Evolutionary conservation across 2,329 filamentous ascomycete genomes (phyloP).

Genomic region (Colletotrichum falcatum): DNA sequence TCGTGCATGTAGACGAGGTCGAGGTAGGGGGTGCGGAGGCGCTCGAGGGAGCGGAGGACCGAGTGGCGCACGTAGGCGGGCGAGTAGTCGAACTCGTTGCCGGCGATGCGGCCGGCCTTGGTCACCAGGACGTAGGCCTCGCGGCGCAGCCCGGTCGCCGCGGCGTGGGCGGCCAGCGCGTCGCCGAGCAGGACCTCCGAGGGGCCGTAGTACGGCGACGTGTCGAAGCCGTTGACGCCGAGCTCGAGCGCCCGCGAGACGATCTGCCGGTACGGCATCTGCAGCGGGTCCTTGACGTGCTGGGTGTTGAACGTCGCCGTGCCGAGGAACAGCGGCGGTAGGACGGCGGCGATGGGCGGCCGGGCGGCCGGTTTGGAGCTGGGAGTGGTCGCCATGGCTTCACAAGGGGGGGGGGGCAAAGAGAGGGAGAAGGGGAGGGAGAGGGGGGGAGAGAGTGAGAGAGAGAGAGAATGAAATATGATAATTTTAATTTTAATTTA

Average conservation of each 20-base stretch:
- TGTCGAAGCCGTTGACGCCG: conserved; percentile 37
- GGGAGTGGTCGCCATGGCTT: conserved; percentile 30
- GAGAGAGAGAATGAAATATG: too few species aligned
- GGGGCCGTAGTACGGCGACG: conserved; percentile 40
- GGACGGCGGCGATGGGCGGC: conserved; percentile 52
- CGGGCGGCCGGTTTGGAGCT: conserved; percentile 16
- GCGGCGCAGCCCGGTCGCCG: conserved; percentile 57
- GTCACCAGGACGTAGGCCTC: conserved; percentile 48
- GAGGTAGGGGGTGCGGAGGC: conserved; percentile 74
- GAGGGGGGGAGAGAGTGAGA: not conserved
- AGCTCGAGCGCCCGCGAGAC: conserved; percentile 35
- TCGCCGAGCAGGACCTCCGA: conserved; percentile 39
- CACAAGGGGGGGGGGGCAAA: too few species aligned
- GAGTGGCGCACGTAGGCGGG: conserved; percentile 60
- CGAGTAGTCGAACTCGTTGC: conserved; percentile 38
- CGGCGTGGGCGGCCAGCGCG: conserved; percentile 66
- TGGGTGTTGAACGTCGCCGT: conserved; percentile 93
- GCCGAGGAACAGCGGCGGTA: conserved; percentile 86
- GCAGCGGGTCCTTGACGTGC: conserved; percentile 65
- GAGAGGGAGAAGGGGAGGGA: not conserved
- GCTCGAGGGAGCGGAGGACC: conserved; percentile 71
- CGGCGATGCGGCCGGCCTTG: conserved; percentile 36
- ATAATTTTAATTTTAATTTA: not conserved
- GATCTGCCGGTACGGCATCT: conserved; percentile 39
- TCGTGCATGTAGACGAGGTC: conserved; percentile 87